These are phyloP conservation scores for Mucor irregularis DNA, from an alignment of 371 early-diverging fungal species.

Conservation along the genomic window DNA sequence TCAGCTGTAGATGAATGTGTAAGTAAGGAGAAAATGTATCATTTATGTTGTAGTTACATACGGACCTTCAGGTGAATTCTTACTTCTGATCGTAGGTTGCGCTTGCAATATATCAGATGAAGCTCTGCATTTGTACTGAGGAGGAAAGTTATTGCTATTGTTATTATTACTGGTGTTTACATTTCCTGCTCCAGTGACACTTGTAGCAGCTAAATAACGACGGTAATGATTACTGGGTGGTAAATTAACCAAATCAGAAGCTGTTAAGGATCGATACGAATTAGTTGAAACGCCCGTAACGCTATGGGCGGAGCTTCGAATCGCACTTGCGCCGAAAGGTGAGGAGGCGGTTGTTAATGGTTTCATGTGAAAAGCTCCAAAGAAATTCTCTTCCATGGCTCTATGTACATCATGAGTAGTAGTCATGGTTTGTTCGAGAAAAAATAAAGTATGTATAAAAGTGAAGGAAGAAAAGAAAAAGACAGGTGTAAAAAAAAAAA, in stretches of 20 bases:
- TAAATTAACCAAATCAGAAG: slow-evolving; percentile 35
- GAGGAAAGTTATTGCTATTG: background rate
- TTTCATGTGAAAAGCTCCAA: slow-evolving; percentile 35
- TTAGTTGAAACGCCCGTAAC: background rate
- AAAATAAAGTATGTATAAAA: slow-evolving; percentile 20
- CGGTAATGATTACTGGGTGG: no score
- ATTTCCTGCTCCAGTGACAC: no score
- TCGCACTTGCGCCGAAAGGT: slow-evolving; percentile 4
- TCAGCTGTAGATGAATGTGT: slow-evolving; percentile 46
- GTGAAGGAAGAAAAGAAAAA: slow-evolving; percentile 15
- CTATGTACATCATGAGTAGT: slow-evolving; percentile 38
- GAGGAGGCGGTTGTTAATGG: slow-evolving; percentile 6
- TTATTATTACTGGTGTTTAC: no score
- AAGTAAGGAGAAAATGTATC: background rate
- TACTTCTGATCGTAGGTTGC: slow-evolving; percentile 16
- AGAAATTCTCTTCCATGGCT: slow-evolving; percentile 37
- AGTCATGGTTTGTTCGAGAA: slow-evolving; percentile 8
- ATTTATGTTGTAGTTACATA: slow-evolving; percentile 2
- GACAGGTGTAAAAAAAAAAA: slow-evolving; percentile 11
- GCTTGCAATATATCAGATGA: slow-evolving; percentile 39
- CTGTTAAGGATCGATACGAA: slow-evolving; percentile 33
- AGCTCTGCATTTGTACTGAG: slow-evolving; percentile 14
- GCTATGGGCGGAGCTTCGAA: no score
- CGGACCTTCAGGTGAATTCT: slow-evolving; percentile 45
- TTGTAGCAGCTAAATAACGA: no score